Evolutionary conservation across 345 rosid genomes (phyloP), one percentile per base, ranked within the genome.

Genomic region (Tarenaya hassleriana): DNA sequence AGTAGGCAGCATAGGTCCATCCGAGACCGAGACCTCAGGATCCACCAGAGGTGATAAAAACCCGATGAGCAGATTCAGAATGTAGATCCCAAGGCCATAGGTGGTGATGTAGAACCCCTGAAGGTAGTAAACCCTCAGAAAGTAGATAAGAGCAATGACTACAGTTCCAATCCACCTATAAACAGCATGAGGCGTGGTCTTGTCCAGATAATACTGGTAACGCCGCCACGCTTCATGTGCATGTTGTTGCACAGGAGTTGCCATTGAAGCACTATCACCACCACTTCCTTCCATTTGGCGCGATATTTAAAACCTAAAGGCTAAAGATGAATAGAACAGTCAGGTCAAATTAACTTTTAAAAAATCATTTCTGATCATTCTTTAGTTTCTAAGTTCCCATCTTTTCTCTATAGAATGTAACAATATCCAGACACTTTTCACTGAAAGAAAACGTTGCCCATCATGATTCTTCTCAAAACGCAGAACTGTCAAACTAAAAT

Each of bases 101-200:
- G 96, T 74, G 69, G 83, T 67, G 74, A 87, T 71, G 73, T 83
- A 81, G 77, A 79, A 87, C 0, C 94, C 96, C 67, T 83, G 75
- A 10, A 84, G 72, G 12, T 77, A 48, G 75, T 73, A 80, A 20
- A 88, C 94, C 38, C 96, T 88, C 1, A 88, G 0, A 21, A 75
- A 76, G 70, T 81, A 84, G 61, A 82, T 52, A 24, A 24, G 72
- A 1, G 69, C 62, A 11, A 75, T 47, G 14, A 63, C 77, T 17
- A 76, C 58, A 38, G 96, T 79, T 53, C 96, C 98, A 41, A 80
- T 76, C 98, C 98, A 91, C 65, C 98, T 74, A 70, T 82, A 75
- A 61, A 71, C 52, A 0, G 75, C 29, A 68, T 91, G 96, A 38
- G 98, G 98, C 1, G 95, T 84, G 34, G 77, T 78, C 76, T 87